Percentiles rank a stretch among this genome's conserved stretches.
Conservation (phyloP, 176 grass and related monocot species). For the Rhynchospora tenuis region DNA sequence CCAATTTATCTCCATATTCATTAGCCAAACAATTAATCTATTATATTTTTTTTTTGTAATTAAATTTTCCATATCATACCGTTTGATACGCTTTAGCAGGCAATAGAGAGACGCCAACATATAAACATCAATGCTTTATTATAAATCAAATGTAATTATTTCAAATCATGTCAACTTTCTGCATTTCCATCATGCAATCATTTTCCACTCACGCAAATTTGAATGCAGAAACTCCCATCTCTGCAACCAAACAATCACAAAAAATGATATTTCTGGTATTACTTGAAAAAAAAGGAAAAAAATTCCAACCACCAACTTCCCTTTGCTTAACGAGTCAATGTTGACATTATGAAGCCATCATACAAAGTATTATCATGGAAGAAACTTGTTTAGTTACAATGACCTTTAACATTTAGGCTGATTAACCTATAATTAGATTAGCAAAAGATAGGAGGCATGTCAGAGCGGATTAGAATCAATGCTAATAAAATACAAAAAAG, state of each 20-base stretch:
- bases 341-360: not conserved
- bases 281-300: not conserved
- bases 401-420: not conserved
- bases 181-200: not conserved
- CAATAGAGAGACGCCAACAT: not conserved
- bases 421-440: constrained; percentile 15
- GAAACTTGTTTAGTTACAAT: constrained; percentile 10
- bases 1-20: not conserved
- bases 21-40: not conserved
- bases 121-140: not conserved
- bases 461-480: constrained; percentile 1
- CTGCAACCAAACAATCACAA: not conserved
- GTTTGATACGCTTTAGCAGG: not conserved
- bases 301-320: not conserved
- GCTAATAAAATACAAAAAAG: constrained; percentile 4
- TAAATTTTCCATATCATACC: not conserved
- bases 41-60: not conserved
- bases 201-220: not conserved
- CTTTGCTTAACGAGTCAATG: not conserved
- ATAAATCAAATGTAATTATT: not conserved
- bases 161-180: not conserved
- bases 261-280: not conserved
- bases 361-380: not conserved
- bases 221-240: not conserved
- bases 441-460: constrained; percentile 9